Base-by-base conservation (phyloP, 371 early-diverging fungal species). In the Mortierella sp. region DNA sequence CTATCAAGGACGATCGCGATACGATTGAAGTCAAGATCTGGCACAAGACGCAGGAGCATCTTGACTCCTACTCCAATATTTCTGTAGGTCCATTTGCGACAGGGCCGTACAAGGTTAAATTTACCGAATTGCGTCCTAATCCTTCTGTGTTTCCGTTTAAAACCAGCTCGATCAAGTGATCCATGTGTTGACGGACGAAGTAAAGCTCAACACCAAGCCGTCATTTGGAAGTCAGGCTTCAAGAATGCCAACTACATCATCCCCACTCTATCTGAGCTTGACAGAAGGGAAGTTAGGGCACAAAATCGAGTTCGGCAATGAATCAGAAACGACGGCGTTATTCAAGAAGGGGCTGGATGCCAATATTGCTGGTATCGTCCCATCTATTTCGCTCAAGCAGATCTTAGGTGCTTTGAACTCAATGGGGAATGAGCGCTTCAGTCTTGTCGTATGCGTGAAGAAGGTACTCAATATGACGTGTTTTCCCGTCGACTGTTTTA, bases 21-120 rank as follows among this genome's bases (percentile, higher is more conserved):
- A 81, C 76, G 4, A 76, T 76, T 53, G 82, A 76, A 19, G 67
- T 81, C 55, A 70, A 75, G 47, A 62, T 72, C n/a, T 81, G 82
- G 82, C 76, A 81, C 65, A 75, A 72, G 47, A 66, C 76, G 6
- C 63, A 69, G 28, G 82, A 81, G 24, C 73, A 75, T 63, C 28
- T 75, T 22, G 24, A 58, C 15, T n/a, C 50, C 3, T 75, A 69
- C 67, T 55, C 72, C 5, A 10, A 48, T n/a, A 65, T 80, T 8
- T 66, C 69, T 28, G 81, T 80, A 75, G 64, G 58, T n/a, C 52
- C 47, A 33, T 47, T 47, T 47, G 6, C 9, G 15, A 47, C 13
- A 19, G 11, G 47, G 19, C 16, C 10, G 1, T 45, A 45, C 16
- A 45, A 45, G 45, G 45, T 45, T 45, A 15, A 45, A 45, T 16